Base-by-base conservation (phyloP, 164 flowering plant genomes). In the Santalum album region DNA sequence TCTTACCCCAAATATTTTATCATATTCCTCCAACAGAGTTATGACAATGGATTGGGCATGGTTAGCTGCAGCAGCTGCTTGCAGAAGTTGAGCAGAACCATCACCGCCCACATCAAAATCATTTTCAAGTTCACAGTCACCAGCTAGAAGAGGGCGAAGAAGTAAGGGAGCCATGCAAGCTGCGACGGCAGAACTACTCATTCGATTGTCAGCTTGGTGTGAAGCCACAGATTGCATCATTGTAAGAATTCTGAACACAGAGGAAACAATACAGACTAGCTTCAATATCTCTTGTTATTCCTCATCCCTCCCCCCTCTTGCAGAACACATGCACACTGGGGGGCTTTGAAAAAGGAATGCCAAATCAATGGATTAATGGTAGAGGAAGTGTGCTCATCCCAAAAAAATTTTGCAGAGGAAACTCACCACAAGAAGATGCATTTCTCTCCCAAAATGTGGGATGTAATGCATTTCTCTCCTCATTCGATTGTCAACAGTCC, bases 111-210 rank as follows among this genome's bases (percentile, higher is more conserved):
- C 74, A 67, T 78, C 80, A 73, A 90, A 77, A 63, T 80, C 79
- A 74, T 73, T 65, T 49, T 77, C 90, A 55, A 84, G 73, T 27
- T 87, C 92, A 69, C 97, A 90, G 18, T 94, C 99, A 53, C 99
- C 97, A 15, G 90, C 87, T 57, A 94, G 62, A 68, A 94, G 96
- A 25, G 99, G 96, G 26, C 99, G 90, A 53, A 94, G 87, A 69
- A 94, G 95, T 67, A 94, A 74, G 40, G 99, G 99, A 23, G 99
- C 96, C 99, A 94, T 94, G 75, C 99, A 94, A 57, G 99, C 99
- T 52, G 99, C 95, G 51, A 94, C 96, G 57, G 99, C 97, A 17
- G 96, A 81, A 53, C 75, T 51, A 72, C 89, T 86, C 99, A 94
- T 94, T 68, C 87, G 69, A 64, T 90, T 94, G 67, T 51, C 83